Conservation (phyloP, 2,329 filamentous ascomycete genomes). For the Penicillium glabrum region DNA sequence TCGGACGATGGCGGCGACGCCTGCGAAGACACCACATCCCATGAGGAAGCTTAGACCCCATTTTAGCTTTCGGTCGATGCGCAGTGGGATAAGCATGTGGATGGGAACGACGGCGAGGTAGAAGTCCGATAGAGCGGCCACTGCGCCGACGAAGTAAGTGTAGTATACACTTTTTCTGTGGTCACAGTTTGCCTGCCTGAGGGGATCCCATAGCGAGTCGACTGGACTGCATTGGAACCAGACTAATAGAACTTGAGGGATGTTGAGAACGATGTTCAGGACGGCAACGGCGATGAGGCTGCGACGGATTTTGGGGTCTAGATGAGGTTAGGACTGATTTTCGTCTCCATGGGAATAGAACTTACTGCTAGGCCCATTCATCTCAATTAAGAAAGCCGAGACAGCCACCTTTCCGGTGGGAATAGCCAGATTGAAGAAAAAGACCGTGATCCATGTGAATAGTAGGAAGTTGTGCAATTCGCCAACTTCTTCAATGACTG, state of each 20-base stretch:
- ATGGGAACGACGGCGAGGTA: constrained; percentile 23
- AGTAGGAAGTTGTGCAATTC: constrained; percentile 20
- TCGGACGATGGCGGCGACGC: constrained; percentile 20
- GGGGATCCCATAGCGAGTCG: constrained; percentile 19
- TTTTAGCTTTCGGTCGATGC: constrained; percentile 22
- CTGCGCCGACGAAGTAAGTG: constrained; percentile 20
- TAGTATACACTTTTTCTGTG: constrained; percentile 21
- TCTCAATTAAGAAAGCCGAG: constrained; percentile 20
- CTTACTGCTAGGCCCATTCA: constrained; percentile 23
- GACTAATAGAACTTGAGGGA: constrained; percentile 18
- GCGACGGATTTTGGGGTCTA: constrained; percentile 20
- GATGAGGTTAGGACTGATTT: not conserved
- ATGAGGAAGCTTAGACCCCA: constrained; percentile 24
- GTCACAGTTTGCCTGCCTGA: constrained; percentile 16
- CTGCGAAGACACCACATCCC: constrained; percentile 23
- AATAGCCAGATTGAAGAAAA: constrained; percentile 24
- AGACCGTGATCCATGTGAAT: constrained; percentile 23
- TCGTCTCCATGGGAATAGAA: not conserved
- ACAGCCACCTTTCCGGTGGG: constrained; percentile 23
- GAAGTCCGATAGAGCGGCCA: constrained; percentile 20
- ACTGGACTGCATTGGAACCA: constrained; percentile 22
- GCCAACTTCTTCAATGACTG: constrained; percentile 14
- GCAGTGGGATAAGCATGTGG: constrained; percentile 18
- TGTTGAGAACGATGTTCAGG: constrained; percentile 21
- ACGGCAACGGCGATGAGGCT: constrained; percentile 19